Conservation (phyloP, 345 rosid species). For the Mallotus nudiflorus region DNA sequence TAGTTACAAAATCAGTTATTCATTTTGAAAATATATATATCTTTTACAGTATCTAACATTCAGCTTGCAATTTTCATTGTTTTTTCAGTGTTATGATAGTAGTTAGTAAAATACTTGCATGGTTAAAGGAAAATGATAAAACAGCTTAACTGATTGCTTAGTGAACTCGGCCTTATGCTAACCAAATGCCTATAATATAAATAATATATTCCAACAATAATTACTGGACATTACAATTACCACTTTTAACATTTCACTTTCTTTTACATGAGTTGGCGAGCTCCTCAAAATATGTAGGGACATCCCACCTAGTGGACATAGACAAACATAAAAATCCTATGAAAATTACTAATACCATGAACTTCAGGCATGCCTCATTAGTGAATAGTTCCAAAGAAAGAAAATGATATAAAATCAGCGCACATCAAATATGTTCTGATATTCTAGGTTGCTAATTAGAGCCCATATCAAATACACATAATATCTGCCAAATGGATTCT, state of each 20-base stretch:
- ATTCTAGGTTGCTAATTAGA: background rate
- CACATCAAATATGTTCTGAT: too few species aligned
- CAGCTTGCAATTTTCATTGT: background rate
- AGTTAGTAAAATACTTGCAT: background rate
- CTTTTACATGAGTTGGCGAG: background rate
- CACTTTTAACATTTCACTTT: too few species aligned
- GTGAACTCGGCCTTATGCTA: background rate
- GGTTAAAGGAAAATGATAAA: background rate
- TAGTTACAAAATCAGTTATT: too few species aligned
- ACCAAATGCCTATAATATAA: background rate
- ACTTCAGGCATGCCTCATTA: background rate
- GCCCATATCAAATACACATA: background rate
- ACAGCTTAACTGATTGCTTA: background rate
- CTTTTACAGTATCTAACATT: background rate
- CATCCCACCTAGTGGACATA: background rate
- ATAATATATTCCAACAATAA: background rate
- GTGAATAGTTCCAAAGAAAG: background rate
- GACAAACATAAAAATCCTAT: background rate
- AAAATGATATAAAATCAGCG: background rate
- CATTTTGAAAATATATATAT: background rate
- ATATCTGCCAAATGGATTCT: background rate
- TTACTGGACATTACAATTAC: background rate
- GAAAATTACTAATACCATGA: background rate
- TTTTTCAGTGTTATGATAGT: background rate
- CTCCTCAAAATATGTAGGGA: background rate